Base-by-base conservation (phyloP, 352 stramenopile genomes). In the Globisporangium emineosum region DNA sequence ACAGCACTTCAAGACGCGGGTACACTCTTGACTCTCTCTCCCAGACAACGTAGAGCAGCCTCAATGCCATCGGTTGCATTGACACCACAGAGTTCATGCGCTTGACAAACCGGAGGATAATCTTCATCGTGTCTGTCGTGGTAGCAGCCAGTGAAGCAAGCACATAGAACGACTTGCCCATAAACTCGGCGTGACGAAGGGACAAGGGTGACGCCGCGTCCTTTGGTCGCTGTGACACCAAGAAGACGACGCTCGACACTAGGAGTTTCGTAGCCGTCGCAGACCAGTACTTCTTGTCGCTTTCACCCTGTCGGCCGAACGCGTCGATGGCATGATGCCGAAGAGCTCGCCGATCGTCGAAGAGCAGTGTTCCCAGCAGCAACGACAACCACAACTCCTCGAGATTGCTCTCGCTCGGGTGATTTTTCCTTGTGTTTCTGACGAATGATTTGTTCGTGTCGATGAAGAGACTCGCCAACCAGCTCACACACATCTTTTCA, bases 41-140 rank as follows among this genome's bases (percentile, higher is more conserved):
- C 81, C 83, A 94, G 23, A 91, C 75, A 35, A 80, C 70, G 49
- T 75, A 79, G 52, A 91, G 70, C 29, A 92, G 66, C 42, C 73
- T 76, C 6, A 92, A 64, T 17, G 85, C 83, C 57, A 81, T 81
- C 0, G 77, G 32, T 0, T 75, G 76, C 63, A 78, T 78, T 8
- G 62, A 66, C 29, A 42, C 47, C 0, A 69, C 70, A 0, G 53
- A 49, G 32, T 74, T 73, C 79, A 91, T 81, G 45, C 71, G 76
- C 54, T 91, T 83, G 59, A 93, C 76, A 5, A 90, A 67, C 45
- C 81, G 78, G 59, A 93, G 77, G 4, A 90, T 66, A 15, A 90
- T 77, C 50, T 84, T 87, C 82, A 93, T 91, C 23, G 81, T 90
- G 9, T 91, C 85, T 15, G 77, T 88, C 43, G 78, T 86, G 19